Evolutionary conservation across 1,284 basidiomycete species (phyloP), one percentile per base, ranked within the genome.

Genomic region (Moesziomyces antarcticus): DNA sequence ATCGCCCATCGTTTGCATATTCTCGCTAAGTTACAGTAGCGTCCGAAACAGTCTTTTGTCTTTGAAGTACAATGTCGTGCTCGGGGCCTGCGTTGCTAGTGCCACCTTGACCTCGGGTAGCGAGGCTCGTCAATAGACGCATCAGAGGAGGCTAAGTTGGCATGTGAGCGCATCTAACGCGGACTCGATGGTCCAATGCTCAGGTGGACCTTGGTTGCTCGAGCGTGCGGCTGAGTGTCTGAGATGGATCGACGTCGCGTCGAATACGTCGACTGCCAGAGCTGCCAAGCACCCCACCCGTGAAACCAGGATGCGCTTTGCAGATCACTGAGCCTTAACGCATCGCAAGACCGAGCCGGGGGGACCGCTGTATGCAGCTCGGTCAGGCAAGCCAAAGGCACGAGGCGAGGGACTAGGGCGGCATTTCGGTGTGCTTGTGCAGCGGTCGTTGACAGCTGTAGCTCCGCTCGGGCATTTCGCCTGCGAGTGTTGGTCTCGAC

Each of bases 391-490:
- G 21, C 20, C 1, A 6, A 18, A 52, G 24, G 50, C 50, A 18
- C 9, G 41, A 30, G 43, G 51, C 50, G 41, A 16, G 43, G n/a
- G 22, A 24, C n/a, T 11, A 16, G 21, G 27, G 40, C 44, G 43
- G 54, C 60, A 33, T 4, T 10, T 33, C 11, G 13, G 25, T 27
- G 25, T 27, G 54, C 50, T 46, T 42, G 27, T 49, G 37, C 27
- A 49, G 21, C 40, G 21, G n/a, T 46, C 40, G 50, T 69, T 69
- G 66, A 69, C 66, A 69, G 66, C 55, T 66, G 56, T 41, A 55
- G 41, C 27, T 25, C 20, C 25, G 37, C 37, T 18, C 37, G 14
- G 37, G 37, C 37, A 40, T 18, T 40, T n/a, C 37, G 37, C 16
- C 37, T 40, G 30, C 30, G 8, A 33, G 30, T 33, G 30, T 33